Evolutionary conservation across 257 asterid species (phyloP).

Genomic region (Nicotiana attenuata): DNA sequence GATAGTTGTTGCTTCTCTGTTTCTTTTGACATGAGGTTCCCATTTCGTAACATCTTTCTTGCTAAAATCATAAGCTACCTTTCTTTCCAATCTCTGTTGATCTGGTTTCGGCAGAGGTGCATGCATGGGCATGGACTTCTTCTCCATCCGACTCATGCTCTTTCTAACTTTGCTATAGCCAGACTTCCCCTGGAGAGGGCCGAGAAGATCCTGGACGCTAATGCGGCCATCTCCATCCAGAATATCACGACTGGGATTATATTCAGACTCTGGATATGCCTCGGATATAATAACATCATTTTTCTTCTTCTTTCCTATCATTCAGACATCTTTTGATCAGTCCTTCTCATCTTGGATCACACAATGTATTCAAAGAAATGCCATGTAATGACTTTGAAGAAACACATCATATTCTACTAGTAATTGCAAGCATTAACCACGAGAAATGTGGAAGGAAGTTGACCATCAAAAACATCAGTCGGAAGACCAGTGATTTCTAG

Average conservation of each 20-base stretch:
- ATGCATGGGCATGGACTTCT: slow-evolving; percentile 44
- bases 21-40: slow-evolving; percentile 78
- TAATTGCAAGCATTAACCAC: background rate
- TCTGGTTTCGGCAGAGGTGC: slow-evolving; percentile 70
- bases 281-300: slow-evolving; percentile 50
- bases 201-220: slow-evolving; percentile 68
- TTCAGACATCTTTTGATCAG: slow-evolving; percentile 6
- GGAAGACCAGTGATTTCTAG: slow-evolving; percentile 80
- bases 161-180: slow-evolving; percentile 56
- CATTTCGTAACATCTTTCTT: slow-evolving; percentile 73
- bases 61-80: slow-evolving; percentile 51
- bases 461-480: slow-evolving; percentile 68
- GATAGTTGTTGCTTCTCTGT: slow-evolving; percentile 84
- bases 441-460: background rate
- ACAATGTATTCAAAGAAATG: background rate
- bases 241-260: slow-evolving; percentile 66
- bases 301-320: slow-evolving; percentile 51
- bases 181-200: slow-evolving; percentile 53
- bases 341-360: background rate
- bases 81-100: slow-evolving; percentile 56
- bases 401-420: background rate
- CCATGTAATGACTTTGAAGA: background rate
- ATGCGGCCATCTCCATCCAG: slow-evolving; percentile 65
- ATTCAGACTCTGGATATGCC: slow-evolving; percentile 93
- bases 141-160: slow-evolving; percentile 43